Evolutionary conservation across 768 basidiomycete genomes (phyloP), one percentile per base, ranked within the genome.

Genomic region (Suillus paluster): DNA sequence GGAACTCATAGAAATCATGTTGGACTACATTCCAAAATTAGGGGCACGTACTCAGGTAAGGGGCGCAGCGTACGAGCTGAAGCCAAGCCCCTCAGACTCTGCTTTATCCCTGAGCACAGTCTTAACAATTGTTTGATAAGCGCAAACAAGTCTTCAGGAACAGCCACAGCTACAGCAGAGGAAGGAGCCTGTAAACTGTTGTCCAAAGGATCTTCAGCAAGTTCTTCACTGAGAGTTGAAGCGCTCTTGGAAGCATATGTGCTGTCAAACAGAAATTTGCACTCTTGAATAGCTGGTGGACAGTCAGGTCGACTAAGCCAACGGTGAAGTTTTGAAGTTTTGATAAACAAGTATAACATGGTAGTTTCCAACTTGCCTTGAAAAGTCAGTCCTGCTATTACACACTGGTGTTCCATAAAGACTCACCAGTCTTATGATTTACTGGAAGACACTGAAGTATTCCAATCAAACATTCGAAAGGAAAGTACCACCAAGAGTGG

Each of bases 341-440:
- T 53, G 11, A 65, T 66, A 59, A 42, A 74, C 2, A 56, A 59
- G 10, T 30, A 50, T 12, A 63, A 53, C 61, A 66, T 68, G 25
- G 49, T 70, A 1, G 1, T 27, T 41, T 65, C 61, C 0, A 62
- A 66, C 39, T 67, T 30, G 0, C 61, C 64, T 68, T 45, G 4
- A 25, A 15, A 41, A 41, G 19, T 15, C 15, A 41, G 41, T 41
- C 17, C 2, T 34, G 2, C 3, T 5, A 5, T 30, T 30, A 30
- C 30, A n/a, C n/a, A 30, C 30, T 30, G 30, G 30, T 30, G 30
- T 30, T 30, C 30, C 30, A 6, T 30, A 30, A 30, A 48, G 0
- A 86, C 89, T 19, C 85, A 69, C 73, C 72, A 17, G 45, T 17
- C 49, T 65, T 71, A 41, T 72, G 67, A 59, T 75, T 75, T 0